Base-by-base conservation (phyloP, 2,329 filamentous ascomycete genomes). In the Coleophoma cylindrospora region DNA sequence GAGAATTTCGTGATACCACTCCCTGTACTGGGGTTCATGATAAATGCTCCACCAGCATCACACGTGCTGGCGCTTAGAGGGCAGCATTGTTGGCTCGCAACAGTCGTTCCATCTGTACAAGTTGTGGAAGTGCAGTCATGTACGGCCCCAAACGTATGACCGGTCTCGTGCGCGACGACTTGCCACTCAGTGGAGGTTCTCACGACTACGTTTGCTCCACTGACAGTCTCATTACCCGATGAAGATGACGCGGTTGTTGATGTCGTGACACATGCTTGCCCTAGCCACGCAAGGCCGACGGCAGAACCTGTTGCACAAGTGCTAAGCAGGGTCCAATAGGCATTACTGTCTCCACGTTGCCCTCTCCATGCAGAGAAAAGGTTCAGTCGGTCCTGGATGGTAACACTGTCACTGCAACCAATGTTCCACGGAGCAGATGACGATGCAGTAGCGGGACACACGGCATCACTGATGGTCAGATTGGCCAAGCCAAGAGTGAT, bases 11-110 rank as follows among this genome's bases (percentile, higher is more conserved):
- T 86, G 64, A 96, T 89, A 50, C 81, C 80, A 9, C 74, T 66
- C 12, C 78, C 80, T 1, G 92, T 94, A 11, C 88, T 94, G 0
- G 94, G 94, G 66, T 97, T 97, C 94, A 99, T 99, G 68, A 99
- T 91, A 70, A 83, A 99, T 52, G 77, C 69, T n/a, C 81, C 85
- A 40, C 76, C 73, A 19, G 94, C 94, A 67, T 95, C 76, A 67
- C 94, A 99, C 0, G 72, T 76, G 40, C 54, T 66, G 9, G 72
- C 62, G 58, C 76, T 87, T 8, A 96, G 74, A 0, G 91, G 94
- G 61, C 94, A 99, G 68, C 94, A 99, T 60, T 78, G 70, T 58
- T 83, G 81, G 1, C 80, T 73, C 49, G 70, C 74, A 56, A 84
- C 77, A 2, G 71, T 70, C 36, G 81, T 80, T 17, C 80, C 75